Percentiles rank a stretch among this genome's conserved stretches.
phyloP scores from a whole-genome alignment of 108 stramenopile species.

The Stephanodiscus minutulus region DNA sequence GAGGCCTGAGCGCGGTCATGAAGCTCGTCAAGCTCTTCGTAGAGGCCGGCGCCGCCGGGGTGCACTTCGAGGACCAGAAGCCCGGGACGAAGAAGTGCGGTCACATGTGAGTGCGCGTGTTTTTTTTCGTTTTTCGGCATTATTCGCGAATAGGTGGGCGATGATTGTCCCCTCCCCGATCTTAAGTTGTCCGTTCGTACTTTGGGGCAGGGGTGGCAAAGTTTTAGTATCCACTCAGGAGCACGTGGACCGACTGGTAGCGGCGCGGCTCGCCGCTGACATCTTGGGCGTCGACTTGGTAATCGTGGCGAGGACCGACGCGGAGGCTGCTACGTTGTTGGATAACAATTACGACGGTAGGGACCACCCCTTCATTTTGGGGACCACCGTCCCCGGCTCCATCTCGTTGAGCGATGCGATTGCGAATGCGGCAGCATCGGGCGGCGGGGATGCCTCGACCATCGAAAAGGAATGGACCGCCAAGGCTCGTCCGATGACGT shows the following conservation, averaged over 20 bases:
- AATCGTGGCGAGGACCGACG: slow-evolving; percentile 94
- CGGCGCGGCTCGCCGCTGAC: slow-evolving; percentile 91
- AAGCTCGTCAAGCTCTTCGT: slow-evolving; percentile 94
- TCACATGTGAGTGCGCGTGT: slow-evolving; percentile 74
- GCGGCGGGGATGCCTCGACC: slow-evolving; percentile 35
- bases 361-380: slow-evolving; percentile 97
- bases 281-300: slow-evolving; percentile 86
- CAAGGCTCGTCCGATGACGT: slow-evolving; percentile 79
- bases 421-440: slow-evolving; percentile 45
- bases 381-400: slow-evolving; percentile 71
- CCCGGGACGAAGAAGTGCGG: slow-evolving; percentile 98
- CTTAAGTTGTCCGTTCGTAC: background rate
- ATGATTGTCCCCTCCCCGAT: background rate
- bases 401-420: slow-evolving; percentile 67
- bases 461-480: slow-evolving; percentile 65
- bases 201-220: slow-evolving; percentile 68
- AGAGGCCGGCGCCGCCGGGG: slow-evolving; percentile 92
- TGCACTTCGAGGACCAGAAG: slow-evolving; percentile 87
- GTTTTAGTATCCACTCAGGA: slow-evolving; percentile 95
- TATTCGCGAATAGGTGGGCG: background rate
- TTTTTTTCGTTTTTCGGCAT: background rate
- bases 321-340: slow-evolving; percentile 95
- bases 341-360: slow-evolving; percentile 93
- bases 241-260: slow-evolving; percentile 93
- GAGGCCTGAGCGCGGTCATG: slow-evolving; percentile 93